Evolutionary conservation across 306 rosid genomes (phyloP).

Genomic region (Cucurbita pepo): DNA sequence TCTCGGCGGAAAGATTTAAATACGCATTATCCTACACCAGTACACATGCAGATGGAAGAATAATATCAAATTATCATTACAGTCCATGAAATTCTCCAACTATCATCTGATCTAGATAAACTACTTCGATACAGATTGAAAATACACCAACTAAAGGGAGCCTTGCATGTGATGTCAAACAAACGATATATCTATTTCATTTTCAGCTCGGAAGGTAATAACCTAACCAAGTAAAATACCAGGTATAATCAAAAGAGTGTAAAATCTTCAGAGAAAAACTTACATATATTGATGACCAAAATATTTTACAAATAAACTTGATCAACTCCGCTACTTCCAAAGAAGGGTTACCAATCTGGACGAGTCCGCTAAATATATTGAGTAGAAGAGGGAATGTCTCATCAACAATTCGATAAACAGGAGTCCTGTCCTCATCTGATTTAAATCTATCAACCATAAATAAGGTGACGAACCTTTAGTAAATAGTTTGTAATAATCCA

Average conservation of each 20-base stretch:
- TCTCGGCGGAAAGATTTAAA: background rate
- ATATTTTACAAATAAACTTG: slow-evolving; percentile 95
- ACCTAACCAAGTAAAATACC: background rate
- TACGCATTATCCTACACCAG: background rate
- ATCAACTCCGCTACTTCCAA: slow-evolving; percentile 83
- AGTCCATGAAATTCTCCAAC: background rate
- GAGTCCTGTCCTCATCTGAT: slow-evolving; percentile 87
- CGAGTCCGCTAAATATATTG: slow-evolving; percentile 63
- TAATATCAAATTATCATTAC: background rate
- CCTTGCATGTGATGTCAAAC: background rate
- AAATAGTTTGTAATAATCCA: background rate
- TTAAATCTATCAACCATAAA: slow-evolving; percentile 51
- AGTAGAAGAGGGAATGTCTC: slow-evolving; percentile 91
- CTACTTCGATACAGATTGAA: background rate
- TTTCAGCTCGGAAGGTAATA: background rate
- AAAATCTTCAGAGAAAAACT: background rate
- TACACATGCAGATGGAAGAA: background rate
- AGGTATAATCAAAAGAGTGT: background rate
- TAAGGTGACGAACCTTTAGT: background rate
- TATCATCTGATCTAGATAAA: background rate
- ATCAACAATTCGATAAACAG: slow-evolving; percentile 73
- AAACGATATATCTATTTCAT: background rate
- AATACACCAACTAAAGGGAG: background rate
- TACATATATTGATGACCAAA: slow-evolving; percentile 99
- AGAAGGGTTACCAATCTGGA: slow-evolving; percentile 68